Percentiles rank a stretch among this genome's conserved stretches.
Conservation (phyloP, 83 land plant genomes). For the Picea abies region DNA sequence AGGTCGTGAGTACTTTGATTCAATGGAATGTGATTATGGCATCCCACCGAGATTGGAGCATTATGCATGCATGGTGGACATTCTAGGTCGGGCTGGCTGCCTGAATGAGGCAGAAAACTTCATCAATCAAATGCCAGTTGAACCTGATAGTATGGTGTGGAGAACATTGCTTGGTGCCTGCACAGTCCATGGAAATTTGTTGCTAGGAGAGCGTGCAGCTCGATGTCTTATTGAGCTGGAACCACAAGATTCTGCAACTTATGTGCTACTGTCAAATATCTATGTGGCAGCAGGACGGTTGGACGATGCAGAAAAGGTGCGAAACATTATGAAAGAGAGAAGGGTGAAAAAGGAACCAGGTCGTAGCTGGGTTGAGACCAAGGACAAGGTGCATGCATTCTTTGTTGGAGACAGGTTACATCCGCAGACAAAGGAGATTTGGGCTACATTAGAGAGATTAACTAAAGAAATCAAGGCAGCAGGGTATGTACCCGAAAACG, state of each 20-base stretch:
- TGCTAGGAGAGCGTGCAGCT: background rate
- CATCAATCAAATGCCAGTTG: no score
- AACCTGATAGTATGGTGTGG: no score
- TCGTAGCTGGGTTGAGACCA: background rate
- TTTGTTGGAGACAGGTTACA: background rate
- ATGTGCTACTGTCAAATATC: background rate
- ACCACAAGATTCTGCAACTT: background rate
- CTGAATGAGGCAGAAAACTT: no score
- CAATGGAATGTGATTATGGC: no score
- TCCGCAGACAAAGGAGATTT: slow-evolving; percentile 3
- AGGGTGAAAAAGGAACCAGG: background rate
- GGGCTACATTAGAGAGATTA: slow-evolving; percentile 14
- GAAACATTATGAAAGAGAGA: background rate
- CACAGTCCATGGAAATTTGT: no score
- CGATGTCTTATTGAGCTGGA: background rate
- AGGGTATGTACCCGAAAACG: slow-evolving; percentile 23
- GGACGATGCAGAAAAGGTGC: background rate
- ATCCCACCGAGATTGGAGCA: no score
- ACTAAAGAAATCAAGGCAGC: slow-evolving; percentile 18
- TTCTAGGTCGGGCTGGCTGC: no score
- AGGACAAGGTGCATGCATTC: background rate
- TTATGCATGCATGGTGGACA: no score
- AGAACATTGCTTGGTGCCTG: no score
- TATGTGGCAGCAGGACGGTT: background rate
- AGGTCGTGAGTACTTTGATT: no score